Percentiles rank a stretch among this genome's conserved stretches.
Conservation (phyloP, 805 yeast species). For the Candida taoyuanica region DNA sequence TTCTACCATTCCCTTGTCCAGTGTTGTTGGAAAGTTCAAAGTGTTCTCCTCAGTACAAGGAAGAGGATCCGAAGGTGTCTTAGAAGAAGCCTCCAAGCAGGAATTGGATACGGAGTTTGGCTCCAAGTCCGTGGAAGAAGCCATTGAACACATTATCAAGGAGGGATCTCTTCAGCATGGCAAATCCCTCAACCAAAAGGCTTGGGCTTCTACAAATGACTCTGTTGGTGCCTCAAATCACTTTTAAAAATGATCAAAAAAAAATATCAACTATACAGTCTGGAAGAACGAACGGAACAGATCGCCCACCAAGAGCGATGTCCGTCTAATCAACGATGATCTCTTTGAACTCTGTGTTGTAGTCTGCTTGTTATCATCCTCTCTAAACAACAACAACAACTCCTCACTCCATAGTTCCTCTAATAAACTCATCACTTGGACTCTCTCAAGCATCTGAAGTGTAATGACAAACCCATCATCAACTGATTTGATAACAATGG, state of each 20-base stretch:
- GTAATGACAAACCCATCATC: constrained; percentile 5
- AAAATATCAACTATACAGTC: too few relatives aligned
- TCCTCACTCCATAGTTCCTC: constrained; percentile 32
- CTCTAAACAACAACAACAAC: constrained; percentile 13
- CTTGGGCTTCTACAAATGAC: constrained; percentile 42
- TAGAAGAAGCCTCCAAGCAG: constrained; percentile 65
- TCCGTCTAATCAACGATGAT: constrained; percentile 20
- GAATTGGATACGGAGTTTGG: constrained; percentile 71
- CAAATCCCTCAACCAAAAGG: constrained; percentile 26
- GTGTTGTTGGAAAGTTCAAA: constrained; percentile 59
- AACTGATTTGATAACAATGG: too few relatives aligned
- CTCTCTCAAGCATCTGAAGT: constrained; percentile 20
- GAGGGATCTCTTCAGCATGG: constrained; percentile 52
- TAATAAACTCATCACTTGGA: constrained; percentile 27
- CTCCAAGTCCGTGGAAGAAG: constrained; percentile 43
- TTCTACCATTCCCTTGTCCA: constrained; percentile 51
- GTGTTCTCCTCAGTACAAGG: constrained; percentile 59
- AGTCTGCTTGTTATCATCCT: not conserved
- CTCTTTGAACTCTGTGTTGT: too few relatives aligned
- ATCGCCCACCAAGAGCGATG: constrained; percentile 22
- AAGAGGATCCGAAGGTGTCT: constrained; percentile 63
- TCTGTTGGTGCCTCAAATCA: constrained; percentile 29
- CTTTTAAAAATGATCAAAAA: too few relatives aligned
- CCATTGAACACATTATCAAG: constrained; percentile 52
- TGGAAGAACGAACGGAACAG: constrained; percentile 19